These are phyloP conservation scores for Pilasporangium apinafurcum DNA, from an alignment of 352 stramenopile genomes.

Conservation along the genomic window DNA sequence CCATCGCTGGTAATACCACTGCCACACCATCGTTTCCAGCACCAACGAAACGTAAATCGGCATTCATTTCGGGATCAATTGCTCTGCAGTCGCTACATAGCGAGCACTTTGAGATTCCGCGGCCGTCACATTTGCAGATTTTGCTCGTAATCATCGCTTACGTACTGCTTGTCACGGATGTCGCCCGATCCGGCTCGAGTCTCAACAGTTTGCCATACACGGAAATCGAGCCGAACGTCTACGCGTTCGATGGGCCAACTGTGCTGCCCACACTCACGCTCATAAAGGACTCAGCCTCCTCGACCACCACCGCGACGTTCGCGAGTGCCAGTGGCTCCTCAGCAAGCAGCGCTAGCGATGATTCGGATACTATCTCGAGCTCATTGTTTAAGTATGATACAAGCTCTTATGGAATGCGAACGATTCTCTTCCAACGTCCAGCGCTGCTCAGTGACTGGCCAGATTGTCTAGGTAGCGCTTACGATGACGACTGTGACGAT, in stretches of 20 bases:
- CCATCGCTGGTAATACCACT: too few relatives aligned
- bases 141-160: slow-evolving; percentile 32
- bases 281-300: slow-evolving; percentile 3
- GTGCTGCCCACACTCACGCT: slow-evolving; percentile 19
- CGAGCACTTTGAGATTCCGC: slow-evolving; percentile 13
- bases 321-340: slow-evolving; percentile 4
- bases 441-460: slow-evolving; percentile 17
- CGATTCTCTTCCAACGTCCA: slow-evolving; percentile 19
- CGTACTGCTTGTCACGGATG: slow-evolving; percentile 34
- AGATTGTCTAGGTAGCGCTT: slow-evolving; percentile 12
- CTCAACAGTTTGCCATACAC: slow-evolving; percentile 29
- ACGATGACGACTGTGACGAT: slow-evolving; percentile 20
- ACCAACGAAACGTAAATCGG: too few relatives aligned
- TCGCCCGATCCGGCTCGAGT: slow-evolving; percentile 25
- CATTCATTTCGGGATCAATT: not conserved
- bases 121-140: slow-evolving; percentile 15
- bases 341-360: not conserved
- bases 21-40: not conserved
- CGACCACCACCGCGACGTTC: slow-evolving; percentile 5
- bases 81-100: slow-evolving; percentile 7
- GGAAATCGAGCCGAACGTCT: slow-evolving; percentile 47
- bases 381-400: slow-evolving; percentile 34
- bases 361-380: slow-evolving; percentile 8
- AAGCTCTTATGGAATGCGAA: slow-evolving; percentile 38
- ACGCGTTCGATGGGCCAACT: slow-evolving; percentile 31